Conservation (phyloP, 73 alveolate genomes). For the Tetrahymena elliotti region DNA sequence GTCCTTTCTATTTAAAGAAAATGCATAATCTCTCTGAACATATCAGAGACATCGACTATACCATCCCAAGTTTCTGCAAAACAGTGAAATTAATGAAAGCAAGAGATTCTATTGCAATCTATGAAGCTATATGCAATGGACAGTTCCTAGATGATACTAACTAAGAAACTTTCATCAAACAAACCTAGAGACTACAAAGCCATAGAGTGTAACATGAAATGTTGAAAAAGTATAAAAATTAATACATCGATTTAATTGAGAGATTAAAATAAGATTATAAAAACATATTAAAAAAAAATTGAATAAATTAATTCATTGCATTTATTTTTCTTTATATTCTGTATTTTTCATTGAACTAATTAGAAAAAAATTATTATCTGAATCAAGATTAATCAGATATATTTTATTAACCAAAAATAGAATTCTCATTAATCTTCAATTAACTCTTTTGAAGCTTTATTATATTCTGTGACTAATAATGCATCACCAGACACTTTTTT, state of each 20-base stretch:
- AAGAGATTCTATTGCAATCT: neutral
- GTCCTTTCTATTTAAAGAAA: neutral
- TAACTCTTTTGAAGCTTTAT: no score
- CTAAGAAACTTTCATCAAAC: neutral
- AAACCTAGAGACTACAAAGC: neutral
- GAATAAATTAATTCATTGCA: no score
- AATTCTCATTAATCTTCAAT: no score
- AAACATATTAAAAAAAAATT: neutral
- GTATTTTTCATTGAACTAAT: no score
- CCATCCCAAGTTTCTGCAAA: neutral
- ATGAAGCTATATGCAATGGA: neutral
- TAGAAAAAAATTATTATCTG: no score
- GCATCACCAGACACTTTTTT: no score
- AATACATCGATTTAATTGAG: neutral
- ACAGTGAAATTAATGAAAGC: neutral
- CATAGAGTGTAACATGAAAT: neutral
- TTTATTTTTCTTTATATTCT: no score
- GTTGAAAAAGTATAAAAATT: neutral
- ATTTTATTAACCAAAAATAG: no score
- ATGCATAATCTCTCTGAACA: neutral
- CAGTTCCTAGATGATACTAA: neutral
- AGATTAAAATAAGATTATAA: neutral
- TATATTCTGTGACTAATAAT: no score
- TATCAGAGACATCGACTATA: neutral
- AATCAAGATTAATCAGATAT: no score